Evolutionary conservation across 1,284 basidiomycete genomes (phyloP).

Genomic region (Tilletiopsis washingtonensis): DNA sequence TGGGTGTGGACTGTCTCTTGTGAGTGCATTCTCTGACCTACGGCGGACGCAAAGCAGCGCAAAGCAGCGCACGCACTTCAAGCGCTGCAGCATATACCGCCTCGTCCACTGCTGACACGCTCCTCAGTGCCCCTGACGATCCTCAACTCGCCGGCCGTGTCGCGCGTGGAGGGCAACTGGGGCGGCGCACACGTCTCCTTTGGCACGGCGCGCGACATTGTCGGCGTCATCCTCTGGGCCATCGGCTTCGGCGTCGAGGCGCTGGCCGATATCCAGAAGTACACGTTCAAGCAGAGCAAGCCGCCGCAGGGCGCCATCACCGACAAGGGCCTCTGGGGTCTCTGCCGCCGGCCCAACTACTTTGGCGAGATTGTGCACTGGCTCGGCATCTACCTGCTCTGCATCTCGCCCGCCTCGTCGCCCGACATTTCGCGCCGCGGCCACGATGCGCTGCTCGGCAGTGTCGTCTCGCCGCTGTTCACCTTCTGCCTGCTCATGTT

Average conservation of each 20-base stretch:
- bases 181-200: constrained; percentile 20
- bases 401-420: constrained; percentile 12
- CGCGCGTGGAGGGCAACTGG: constrained; percentile 2
- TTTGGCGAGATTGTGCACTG: constrained; percentile 60
- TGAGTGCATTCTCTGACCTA: no score
- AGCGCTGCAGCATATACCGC: no score
- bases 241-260: constrained; percentile 60
- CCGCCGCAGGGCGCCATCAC: constrained; percentile 33
- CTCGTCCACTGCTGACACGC: no score
- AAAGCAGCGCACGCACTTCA: no score
- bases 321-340: constrained; percentile 27
- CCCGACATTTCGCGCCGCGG: constrained; percentile 6
- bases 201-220: constrained; percentile 55
- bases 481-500: constrained; percentile 43
- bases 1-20: constrained; percentile 29
- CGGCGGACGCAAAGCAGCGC: no score
- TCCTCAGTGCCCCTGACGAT: constrained; percentile 31
- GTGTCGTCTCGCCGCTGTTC: constrained; percentile 39
- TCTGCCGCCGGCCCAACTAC: constrained; percentile 59
- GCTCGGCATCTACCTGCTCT: constrained; percentile 31
- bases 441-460: constrained; percentile 24
- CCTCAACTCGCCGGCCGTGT: constrained; percentile 33
- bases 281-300: constrained; percentile 22
- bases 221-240: constrained; percentile 61
- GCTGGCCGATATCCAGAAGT: constrained; percentile 58